Percentiles rank a stretch among this genome's conserved stretches.
These are phyloP conservation scores for Microstegium vimineum DNA, from an alignment of 176 grass and related monocot species.

Conservation along the genomic window DNA sequence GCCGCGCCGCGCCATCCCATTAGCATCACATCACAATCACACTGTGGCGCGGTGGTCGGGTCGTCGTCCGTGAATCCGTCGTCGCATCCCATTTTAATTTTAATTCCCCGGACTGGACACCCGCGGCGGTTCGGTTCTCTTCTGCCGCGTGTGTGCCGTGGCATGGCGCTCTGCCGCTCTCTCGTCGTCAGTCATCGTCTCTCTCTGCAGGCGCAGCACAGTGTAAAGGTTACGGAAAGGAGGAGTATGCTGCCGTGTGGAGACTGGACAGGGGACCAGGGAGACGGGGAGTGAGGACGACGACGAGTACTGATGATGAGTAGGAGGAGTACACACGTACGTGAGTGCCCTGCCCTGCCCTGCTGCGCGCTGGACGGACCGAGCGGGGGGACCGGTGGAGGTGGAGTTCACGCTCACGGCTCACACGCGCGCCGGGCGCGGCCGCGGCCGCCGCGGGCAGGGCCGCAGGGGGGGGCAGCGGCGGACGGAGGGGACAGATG, in stretches of 20 bases:
- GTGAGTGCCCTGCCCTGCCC: not conserved
- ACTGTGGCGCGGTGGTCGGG: not conserved
- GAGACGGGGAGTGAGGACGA: too few relatives aligned
- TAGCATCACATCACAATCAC: slow-evolving; percentile 21
- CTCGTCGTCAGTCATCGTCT: not conserved
- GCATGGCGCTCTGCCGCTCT: too few relatives aligned
- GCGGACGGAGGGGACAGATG: slow-evolving; percentile 45
- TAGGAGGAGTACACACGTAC: too few relatives aligned
- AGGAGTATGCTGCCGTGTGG: not conserved
- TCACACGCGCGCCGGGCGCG: not conserved
- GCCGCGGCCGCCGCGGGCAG: not conserved
- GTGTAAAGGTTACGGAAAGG: slow-evolving; percentile 7
- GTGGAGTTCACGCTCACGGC: not conserved
- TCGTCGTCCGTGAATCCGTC: not conserved
- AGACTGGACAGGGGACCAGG: not conserved
- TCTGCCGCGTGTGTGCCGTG: too few relatives aligned
- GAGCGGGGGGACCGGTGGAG: not conserved
- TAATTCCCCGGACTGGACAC: not conserved
- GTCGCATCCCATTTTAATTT: not conserved
- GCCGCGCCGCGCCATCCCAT: not conserved
- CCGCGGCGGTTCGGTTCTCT: not conserved
- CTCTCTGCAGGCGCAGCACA: not conserved
- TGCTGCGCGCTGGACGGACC: not conserved
- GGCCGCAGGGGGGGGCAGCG: not conserved
- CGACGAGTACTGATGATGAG: too few relatives aligned